Evolutionary conservation across 768 basidiomycete species (phyloP).

Genomic region (Agrocybe pediades): DNA sequence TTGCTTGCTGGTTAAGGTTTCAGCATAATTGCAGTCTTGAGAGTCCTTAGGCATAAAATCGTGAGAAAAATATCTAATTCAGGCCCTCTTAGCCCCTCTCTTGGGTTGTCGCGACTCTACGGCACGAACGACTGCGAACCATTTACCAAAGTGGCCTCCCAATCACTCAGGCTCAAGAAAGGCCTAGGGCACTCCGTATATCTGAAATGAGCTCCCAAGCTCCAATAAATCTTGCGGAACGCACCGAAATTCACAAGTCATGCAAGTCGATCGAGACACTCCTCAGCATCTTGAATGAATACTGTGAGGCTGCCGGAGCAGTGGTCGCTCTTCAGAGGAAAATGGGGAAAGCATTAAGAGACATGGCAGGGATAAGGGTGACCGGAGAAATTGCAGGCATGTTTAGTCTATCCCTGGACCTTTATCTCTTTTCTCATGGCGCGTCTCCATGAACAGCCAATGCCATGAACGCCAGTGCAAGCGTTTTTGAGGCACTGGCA

Average conservation of each 20-base stretch:
- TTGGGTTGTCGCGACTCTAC: not conserved
- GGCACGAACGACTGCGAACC: not conserved
- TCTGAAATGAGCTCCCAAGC: not conserved
- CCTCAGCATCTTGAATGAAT: constrained; percentile 68
- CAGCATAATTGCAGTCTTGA: too few relatives aligned
- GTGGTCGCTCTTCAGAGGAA: constrained; percentile 73
- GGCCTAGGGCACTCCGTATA: not conserved
- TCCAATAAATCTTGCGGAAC: constrained; percentile 47
- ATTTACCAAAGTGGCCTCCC: not conserved
- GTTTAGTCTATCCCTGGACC: constrained; percentile 16
- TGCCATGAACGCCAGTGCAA: constrained; percentile 64
- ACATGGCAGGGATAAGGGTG: constrained; percentile 60
- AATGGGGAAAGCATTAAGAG: constrained; percentile 68
- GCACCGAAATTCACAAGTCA: constrained; percentile 76
- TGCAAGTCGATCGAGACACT: constrained; percentile 76
- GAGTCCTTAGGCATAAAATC: not conserved
- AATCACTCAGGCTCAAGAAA: not conserved
- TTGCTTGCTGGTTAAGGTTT: too few relatives aligned
- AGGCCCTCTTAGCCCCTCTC: not conserved
- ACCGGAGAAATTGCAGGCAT: constrained; percentile 66
- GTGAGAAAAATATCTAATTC: not conserved
- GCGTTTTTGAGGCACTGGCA: constrained; percentile 66
- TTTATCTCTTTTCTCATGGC: constrained; percentile 8
- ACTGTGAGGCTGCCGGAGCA: constrained; percentile 68
- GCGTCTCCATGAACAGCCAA: constrained; percentile 47